Conservation (phyloP, 495 filamentous ascomycete species). For the Patellaria atrata region DNA sequence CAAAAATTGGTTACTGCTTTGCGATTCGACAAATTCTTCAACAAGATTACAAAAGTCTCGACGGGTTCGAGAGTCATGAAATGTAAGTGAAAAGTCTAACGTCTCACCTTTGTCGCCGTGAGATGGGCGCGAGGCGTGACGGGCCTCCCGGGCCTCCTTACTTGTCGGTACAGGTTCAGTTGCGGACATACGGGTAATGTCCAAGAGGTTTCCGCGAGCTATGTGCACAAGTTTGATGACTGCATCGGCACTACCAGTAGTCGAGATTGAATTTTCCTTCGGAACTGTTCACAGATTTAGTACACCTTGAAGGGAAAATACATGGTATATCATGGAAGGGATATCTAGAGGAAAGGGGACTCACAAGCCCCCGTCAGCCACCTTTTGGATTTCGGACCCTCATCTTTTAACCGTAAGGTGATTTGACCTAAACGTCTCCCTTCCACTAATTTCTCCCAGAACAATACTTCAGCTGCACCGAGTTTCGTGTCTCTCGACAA, state of each 20-base stretch:
- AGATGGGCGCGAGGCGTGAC: background rate
- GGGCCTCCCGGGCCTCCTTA: background rate
- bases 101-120: too few species aligned
- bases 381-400: background rate
- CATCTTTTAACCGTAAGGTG: slow-evolving; percentile 4
- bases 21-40: slow-evolving; percentile 5
- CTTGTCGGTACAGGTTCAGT: background rate
- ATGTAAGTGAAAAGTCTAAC: slow-evolving; percentile 8
- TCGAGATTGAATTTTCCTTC: background rate
- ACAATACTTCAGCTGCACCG: slow-evolving; percentile 8
- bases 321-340: background rate
- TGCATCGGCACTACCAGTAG: slow-evolving; percentile 2
- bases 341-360: background rate
- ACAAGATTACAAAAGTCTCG: background rate
- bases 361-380: slow-evolving; percentile 2
- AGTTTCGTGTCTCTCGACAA: slow-evolving; percentile 8
- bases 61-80: slow-evolving; percentile 1
- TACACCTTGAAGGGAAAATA: too few species aligned
- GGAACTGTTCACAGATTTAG: background rate
- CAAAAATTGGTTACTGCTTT: too few species aligned
- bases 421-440: slow-evolving; percentile 1
- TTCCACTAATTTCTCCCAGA: slow-evolving; percentile 9
- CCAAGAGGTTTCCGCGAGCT: slow-evolving; percentile 4
- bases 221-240: slow-evolving; percentile 6
- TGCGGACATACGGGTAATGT: slow-evolving; percentile 9